Conservation (phyloP, 768 basidiomycete species). For the Termitomyces sp. region DNA sequence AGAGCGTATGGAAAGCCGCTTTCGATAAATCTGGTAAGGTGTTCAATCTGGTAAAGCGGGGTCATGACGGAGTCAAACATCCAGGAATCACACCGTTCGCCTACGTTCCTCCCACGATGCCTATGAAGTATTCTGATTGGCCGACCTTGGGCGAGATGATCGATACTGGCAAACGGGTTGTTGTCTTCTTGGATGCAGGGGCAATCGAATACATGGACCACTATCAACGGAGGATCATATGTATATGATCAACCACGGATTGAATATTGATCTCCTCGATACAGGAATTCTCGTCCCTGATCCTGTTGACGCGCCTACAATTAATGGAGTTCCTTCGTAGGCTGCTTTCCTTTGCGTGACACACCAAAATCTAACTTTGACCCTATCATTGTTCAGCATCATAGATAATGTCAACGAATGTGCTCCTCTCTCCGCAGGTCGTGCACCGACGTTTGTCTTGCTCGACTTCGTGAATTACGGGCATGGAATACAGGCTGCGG, state of each 20-base stretch:
- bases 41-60: not conserved
- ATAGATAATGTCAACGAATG: constrained; percentile 41
- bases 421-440: constrained; percentile 37
- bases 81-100: constrained; percentile 40
- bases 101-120: constrained; percentile 48
- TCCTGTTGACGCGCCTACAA: constrained; percentile 15
- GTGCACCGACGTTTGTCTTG: constrained; percentile 45
- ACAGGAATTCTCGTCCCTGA: constrained; percentile 36
- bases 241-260: constrained; percentile 57
- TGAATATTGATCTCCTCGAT: constrained; percentile 38
- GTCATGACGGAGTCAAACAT: not conserved
- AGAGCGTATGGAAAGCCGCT: constrained; percentile 46
- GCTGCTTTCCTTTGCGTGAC: constrained; percentile 13
- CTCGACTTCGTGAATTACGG: constrained; percentile 53
- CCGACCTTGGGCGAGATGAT: constrained; percentile 64
- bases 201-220: constrained; percentile 48
- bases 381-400: constrained; percentile 22
- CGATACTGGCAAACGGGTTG: constrained; percentile 52
- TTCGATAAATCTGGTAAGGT: constrained; percentile 45
- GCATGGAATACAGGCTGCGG: constrained; percentile 37
- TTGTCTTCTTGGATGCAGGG: constrained; percentile 58
- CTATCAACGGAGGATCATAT: constrained; percentile 17
- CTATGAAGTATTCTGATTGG: constrained; percentile 48
- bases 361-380: not conserved
- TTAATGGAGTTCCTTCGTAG: constrained; percentile 34